Evolutionary conservation across 441 rosid genomes (phyloP), one percentile per base, ranked within the genome.

Genomic region (Isatis lusitanica): DNA sequence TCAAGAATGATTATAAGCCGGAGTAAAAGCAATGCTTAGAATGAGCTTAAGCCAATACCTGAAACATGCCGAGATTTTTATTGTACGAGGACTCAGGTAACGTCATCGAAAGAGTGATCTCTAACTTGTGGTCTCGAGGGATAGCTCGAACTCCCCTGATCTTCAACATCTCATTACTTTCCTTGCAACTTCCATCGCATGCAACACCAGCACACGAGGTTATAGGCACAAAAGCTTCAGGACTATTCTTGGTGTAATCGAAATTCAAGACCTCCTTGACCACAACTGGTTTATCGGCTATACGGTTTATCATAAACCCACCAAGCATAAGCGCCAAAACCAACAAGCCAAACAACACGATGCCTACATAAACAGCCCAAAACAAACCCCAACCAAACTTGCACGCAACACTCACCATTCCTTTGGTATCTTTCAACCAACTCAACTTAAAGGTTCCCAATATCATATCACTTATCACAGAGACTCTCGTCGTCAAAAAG

Each of bases 21-120:
- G 24, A 62, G 36, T 11, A 65, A 35, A 48, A 13, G 33, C 51
- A 58, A 67, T 30, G 30, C 21, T 17, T 16, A 6, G 16, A 58
- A n/a, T 50, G 63, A 46, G 35, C 68, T 71, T 4, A 66, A 7
- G 64, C n/a, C 53, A 70, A 44, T 82, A 92, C 97, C 97, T 92
- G 97, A 83, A 92, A 94, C 71, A 88, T 78, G 77, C 97, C 94
- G 66, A 90, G 95, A 52, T 85, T 82, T 81, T 84, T 83, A 80
- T 94, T 94, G 61, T 91, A 92, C 40, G 74, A 83, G 1, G 97
- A 94, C 82, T 90, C 97, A 0, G 98, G 98, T 74, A 94, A 51
- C 3, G 81, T 78, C 78, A 78, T 68, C 1, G 73, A 64, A 51
- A 74, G 72, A 39, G 58, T 35, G 71, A 74, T 26, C 39, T 58